These are phyloP conservation scores for Tuber borchii DNA, from an alignment of 495 filamentous ascomycete genomes.

Conservation along the genomic window DNA sequence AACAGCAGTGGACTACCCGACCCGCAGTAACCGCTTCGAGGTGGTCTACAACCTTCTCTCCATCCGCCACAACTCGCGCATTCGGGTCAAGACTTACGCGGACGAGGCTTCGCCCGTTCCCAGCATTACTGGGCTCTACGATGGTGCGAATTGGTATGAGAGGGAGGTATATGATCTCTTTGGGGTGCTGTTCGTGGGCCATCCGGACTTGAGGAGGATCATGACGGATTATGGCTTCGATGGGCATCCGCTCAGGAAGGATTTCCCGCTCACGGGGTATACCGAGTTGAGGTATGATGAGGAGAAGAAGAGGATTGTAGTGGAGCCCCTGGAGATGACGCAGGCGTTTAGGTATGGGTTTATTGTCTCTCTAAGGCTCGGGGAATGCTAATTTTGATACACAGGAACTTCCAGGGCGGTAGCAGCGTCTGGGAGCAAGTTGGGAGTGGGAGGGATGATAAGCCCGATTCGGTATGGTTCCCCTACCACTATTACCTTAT, in stretches of 20 bases:
- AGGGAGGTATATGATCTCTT: conserved; percentile 96
- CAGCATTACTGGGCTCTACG: conserved; percentile 74
- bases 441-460: conserved; percentile 69
- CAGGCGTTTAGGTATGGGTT: conserved; percentile 65
- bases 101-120: conserved; percentile 95
- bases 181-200: conserved; percentile 90
- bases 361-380: too few relatives aligned
- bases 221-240: conserved; percentile 99
- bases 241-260: conserved; percentile 93
- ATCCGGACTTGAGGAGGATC: conserved; percentile 94
- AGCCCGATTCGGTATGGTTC: conserved; percentile 60
- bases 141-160: conserved; percentile 99
- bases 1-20: conserved; percentile 92
- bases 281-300: conserved; percentile 97
- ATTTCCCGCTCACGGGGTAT: conserved; percentile 97
- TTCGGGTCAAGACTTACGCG: conserved; percentile 97
- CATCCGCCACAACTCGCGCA: conserved; percentile 89
- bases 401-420: conserved; percentile 92
- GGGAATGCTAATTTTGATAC: conserved; percentile 40
- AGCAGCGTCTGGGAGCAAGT: conserved; percentile 83
- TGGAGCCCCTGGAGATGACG: conserved; percentile 92
- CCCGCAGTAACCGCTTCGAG: conserved; percentile 89
- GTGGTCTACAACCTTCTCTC: conserved; percentile 96
- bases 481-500: conserved; percentile 29
- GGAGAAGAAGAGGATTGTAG: conserved; percentile 99